phyloP scores from a whole-genome alignment of 140 eudicot species.

The Artemisia princeps region DNA sequence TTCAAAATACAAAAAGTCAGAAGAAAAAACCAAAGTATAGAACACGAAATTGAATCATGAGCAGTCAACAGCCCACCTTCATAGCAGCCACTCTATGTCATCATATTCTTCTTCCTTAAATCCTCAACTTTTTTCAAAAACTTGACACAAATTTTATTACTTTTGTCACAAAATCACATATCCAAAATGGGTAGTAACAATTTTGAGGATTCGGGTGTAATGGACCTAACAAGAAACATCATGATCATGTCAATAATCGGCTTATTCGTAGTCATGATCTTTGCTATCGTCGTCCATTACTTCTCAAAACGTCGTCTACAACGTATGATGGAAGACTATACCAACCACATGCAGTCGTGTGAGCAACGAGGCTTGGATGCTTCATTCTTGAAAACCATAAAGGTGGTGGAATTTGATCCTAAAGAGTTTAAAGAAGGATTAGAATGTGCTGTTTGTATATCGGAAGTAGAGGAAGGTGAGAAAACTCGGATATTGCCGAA shows the following conservation, averaged over 20 bases:
- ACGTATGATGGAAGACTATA: not conserved
- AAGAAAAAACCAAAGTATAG: too few species aligned
- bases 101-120: not conserved
- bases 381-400: constrained; percentile 29
- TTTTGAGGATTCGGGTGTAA: not conserved
- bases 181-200: not conserved
- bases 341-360: not conserved
- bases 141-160: not conserved
- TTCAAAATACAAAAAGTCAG: too few species aligned
- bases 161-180: not conserved
- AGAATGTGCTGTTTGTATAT: constrained; percentile 61
- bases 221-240: constrained; percentile 10
- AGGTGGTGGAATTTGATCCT: constrained; percentile 29
- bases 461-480: constrained; percentile 43
- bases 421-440: constrained; percentile 48
- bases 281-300: not conserved
- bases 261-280: not conserved
- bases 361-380: constrained; percentile 43
- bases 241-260: constrained; percentile 11
- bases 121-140: not conserved
- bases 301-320: not conserved
- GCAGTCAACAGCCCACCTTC: too few species aligned
- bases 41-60: too few species aligned
- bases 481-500: constrained; percentile 47
- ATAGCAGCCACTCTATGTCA: too few species aligned